A percentile compares a stretch with the other conserved stretches of the same genome.
Conservation (phyloP, 1,284 basidiomycete species). For the Pseudozyma sp. region DNA sequence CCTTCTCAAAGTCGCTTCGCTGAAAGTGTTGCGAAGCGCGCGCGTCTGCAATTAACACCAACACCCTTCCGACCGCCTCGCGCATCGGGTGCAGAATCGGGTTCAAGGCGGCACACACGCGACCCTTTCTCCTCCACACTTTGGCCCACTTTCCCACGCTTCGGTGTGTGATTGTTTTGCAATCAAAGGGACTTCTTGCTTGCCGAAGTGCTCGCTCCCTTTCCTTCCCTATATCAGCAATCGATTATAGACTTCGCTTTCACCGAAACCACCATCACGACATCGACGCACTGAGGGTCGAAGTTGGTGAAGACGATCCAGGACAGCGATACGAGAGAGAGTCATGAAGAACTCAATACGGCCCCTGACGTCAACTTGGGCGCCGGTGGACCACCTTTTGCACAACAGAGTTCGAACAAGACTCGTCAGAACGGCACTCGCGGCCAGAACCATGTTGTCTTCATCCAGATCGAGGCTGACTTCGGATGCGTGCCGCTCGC, state of each 20-base stretch:
- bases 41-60: constrained; percentile 22
- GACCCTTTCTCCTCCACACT: constrained; percentile 1
- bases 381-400: not conserved
- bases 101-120: constrained; percentile 1
- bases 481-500: too few species aligned
- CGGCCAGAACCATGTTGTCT: too few species aligned
- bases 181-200: too few species aligned
- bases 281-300: too few species aligned
- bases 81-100: constrained; percentile 1
- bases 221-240: too few species aligned
- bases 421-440: not conserved
- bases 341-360: constrained; percentile 28
- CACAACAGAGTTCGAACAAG: not conserved
- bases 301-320: too few species aligned
- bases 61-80: constrained; percentile 3
- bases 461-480: too few species aligned
- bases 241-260: too few species aligned
- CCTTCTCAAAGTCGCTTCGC: not conserved
- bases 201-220: too few species aligned
- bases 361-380: not conserved
- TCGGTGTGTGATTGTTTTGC: not conserved
- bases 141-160: not conserved
- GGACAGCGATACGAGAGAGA: not conserved
- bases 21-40: not conserved
- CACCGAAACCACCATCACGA: too few species aligned